A percentile compares a stretch with the other conserved stretches of the same genome.
Evolutionary conservation across 148 eudicot species (phyloP).

Genomic region (Simmondsia chinensis): DNA sequence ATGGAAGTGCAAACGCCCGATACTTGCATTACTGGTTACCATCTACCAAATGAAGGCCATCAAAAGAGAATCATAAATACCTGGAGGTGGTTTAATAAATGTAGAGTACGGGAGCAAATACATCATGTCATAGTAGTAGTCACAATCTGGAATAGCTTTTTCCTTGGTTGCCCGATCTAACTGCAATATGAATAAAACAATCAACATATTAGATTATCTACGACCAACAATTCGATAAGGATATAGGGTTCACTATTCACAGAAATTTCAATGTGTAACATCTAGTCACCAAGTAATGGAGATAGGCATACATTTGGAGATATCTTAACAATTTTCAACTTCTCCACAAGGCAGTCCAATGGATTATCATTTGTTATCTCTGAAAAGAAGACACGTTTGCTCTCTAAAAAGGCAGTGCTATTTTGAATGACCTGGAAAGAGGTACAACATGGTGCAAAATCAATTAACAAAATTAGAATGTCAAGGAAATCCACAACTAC

Average conservation of each 20-base stretch:
- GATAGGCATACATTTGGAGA: constrained; percentile 33
- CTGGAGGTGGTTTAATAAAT: constrained; percentile 31
- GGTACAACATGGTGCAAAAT: not conserved
- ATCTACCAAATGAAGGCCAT: too few species aligned
- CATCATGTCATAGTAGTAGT: constrained; percentile 60
- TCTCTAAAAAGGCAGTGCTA: constrained; percentile 23
- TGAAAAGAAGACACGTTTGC: constrained; percentile 50
- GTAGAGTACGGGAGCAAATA: constrained; percentile 53
- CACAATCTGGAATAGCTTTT: constrained; percentile 22
- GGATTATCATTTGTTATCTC: constrained; percentile 69
- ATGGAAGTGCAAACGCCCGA: too few species aligned
- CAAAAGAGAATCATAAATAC: constrained; percentile 15
- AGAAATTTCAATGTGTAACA: not conserved
- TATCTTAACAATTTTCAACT: constrained; percentile 31
- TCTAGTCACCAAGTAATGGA: not conserved
- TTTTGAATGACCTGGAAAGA: constrained; percentile 38
- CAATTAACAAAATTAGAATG: not conserved
- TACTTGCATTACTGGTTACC: too few species aligned
- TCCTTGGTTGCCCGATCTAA: constrained; percentile 21
- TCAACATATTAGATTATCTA: not conserved
- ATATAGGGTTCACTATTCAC: too few species aligned
- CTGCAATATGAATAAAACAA: constrained; percentile 19
- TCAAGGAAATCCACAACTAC: not conserved
- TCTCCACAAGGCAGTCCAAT: constrained; percentile 49
- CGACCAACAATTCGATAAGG: too few species aligned